phyloP scores from a whole-genome alignment of 1,284 basidiomycete genomes.

The Trametes hirsuta region DNA sequence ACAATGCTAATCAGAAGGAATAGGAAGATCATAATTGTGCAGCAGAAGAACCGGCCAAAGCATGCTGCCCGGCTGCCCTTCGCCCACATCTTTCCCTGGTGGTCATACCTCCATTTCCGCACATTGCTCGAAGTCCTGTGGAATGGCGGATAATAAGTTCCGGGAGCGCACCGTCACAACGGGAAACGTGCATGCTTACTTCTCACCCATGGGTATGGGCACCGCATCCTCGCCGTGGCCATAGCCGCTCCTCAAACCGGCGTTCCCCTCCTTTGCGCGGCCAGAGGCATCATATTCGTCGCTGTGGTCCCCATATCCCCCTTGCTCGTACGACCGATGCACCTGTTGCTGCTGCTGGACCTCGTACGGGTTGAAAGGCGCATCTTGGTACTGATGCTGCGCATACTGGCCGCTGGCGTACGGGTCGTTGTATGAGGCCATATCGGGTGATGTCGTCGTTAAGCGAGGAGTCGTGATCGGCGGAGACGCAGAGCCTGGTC shows the following conservation, averaged over 20 bases:
- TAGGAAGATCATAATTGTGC: slow-evolving; percentile 64
- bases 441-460: slow-evolving; percentile 18
- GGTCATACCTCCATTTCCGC: slow-evolving; percentile 54
- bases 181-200: slow-evolving; percentile 2
- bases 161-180: neutral
- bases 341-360: slow-evolving; percentile 45
- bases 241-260: slow-evolving; percentile 24
- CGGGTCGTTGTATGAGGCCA: slow-evolving; percentile 54
- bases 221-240: slow-evolving; percentile 29
- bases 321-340: slow-evolving; percentile 41
- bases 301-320: slow-evolving; percentile 43
- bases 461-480: neutral
- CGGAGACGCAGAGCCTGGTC: neutral
- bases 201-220: slow-evolving; percentile 18
- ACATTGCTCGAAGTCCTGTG: slow-evolving; percentile 31
- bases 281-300: slow-evolving; percentile 45
- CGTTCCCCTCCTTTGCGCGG: slow-evolving; percentile 21
- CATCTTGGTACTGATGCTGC: slow-evolving; percentile 40
- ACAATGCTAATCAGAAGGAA: slow-evolving; percentile 73
- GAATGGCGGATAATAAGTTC: neutral
- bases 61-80: slow-evolving; percentile 58
- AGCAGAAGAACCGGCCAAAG: slow-evolving; percentile 70
- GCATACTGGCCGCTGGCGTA: slow-evolving; percentile 42
- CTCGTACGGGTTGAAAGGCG: slow-evolving; percentile 53
- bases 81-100: slow-evolving; percentile 66